A percentile compares a stretch with the other conserved stretches of the same genome.
Evolutionary conservation across 1,284 basidiomycete species (phyloP).

Genomic region (Pholiota adiposa): DNA sequence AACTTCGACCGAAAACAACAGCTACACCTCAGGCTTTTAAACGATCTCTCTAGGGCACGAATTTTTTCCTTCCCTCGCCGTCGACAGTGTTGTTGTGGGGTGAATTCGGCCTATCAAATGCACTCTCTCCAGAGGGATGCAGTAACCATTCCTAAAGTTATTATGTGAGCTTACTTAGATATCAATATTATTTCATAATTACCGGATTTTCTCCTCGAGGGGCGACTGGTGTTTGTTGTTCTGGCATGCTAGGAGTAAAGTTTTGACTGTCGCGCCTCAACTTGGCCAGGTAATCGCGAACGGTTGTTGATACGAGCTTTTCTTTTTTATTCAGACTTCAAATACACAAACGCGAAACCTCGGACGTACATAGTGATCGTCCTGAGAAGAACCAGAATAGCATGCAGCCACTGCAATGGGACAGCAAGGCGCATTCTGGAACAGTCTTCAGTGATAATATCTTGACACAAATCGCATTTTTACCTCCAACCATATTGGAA

Average conservation of each 20-base stretch:
- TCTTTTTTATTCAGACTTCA: neutral
- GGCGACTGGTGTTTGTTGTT: constrained; percentile 26
- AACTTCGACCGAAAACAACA: neutral
- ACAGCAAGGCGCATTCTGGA: constrained; percentile 77
- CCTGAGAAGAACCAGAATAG: constrained; percentile 80
- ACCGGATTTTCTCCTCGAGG: constrained; percentile 32
- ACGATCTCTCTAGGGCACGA: neutral
- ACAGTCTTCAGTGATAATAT: neutral
- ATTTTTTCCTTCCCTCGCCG: constrained; percentile 10
- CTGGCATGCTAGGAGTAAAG: constrained; percentile 34
- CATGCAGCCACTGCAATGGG: constrained; percentile 80
- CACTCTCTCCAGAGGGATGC: constrained; percentile 29
- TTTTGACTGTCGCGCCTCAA: constrained; percentile 43
- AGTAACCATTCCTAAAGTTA: constrained; percentile 37
- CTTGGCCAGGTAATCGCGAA: constrained; percentile 74
- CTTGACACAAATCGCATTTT: neutral
- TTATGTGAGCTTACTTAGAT: constrained; percentile 14
- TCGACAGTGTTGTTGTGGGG: constrained; percentile 32
- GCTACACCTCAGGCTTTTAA: constrained; percentile 8
- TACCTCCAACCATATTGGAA: constrained; percentile 84
- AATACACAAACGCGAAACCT: neutral
- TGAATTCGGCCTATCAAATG: constrained; percentile 31
- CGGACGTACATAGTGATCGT: constrained; percentile 74
- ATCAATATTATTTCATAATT: constrained; percentile 16
- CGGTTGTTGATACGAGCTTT: constrained; percentile 66